Evolutionary conservation across 345 rosid species (phyloP).

Genomic region (Brassica incana): DNA sequence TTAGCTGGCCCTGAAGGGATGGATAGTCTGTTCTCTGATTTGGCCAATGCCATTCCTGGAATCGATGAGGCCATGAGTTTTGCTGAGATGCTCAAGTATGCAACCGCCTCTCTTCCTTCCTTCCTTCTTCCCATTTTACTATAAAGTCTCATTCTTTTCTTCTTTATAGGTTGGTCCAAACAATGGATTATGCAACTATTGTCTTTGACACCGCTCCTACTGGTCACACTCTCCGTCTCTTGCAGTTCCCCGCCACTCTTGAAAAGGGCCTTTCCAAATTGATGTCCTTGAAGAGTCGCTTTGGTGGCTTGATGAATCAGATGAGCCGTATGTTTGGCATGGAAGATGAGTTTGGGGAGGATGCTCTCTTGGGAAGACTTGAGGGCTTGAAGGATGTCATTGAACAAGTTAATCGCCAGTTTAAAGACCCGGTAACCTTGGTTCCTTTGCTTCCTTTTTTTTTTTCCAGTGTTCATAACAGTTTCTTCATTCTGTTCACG

Average conservation of each 20-base stretch:
- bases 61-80: conserved; percentile 99
- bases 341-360: conserved; percentile 93
- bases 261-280: conserved; percentile 93
- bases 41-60: conserved; percentile 65
- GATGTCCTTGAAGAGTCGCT: conserved; percentile 85
- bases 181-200: conserved; percentile 94
- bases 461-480: background rate
- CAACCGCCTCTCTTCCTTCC: no score
- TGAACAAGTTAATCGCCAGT: conserved; percentile 93
- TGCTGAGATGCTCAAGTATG: conserved; percentile 63
- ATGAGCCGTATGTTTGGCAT: conserved; percentile 85
- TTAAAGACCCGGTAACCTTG: conserved; percentile 81
- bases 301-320: conserved; percentile 96
- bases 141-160: conserved; percentile 11
- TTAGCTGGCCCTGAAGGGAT: conserved; percentile 65
- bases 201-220: conserved; percentile 99
- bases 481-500: background rate
- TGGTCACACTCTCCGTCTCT: conserved; percentile 90
- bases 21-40: conserved; percentile 81
- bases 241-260: conserved; percentile 91
- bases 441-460: background rate
- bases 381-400: conserved; percentile 99
- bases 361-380: conserved; percentile 93
- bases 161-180: conserved; percentile 79
- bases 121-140: background rate